Conservation (phyloP, 2,329 filamentous ascomycete genomes). For the Penicillium oxalicum region DNA sequence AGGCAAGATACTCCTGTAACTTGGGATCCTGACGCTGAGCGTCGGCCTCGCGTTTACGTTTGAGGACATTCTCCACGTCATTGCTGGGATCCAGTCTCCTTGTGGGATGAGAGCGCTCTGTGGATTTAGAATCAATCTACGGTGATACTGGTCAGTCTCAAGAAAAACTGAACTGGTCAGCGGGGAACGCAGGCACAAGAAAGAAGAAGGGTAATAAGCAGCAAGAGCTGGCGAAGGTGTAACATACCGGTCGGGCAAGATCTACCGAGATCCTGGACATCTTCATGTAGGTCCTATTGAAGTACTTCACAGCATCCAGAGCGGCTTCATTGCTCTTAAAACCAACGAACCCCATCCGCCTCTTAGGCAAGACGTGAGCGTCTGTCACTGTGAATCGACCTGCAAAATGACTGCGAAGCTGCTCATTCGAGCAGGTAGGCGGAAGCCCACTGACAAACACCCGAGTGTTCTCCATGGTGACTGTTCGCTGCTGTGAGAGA, state of each 20-base stretch:
- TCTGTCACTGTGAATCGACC: constrained; percentile 75
- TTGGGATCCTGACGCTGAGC: constrained; percentile 67
- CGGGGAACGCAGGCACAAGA: constrained; percentile 27
- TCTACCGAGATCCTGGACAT: constrained; percentile 93
- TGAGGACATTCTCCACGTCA: constrained; percentile 28
- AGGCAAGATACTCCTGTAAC: constrained; percentile 75
- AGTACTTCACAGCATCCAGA: constrained; percentile 79
- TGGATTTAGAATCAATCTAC: constrained; percentile 38
- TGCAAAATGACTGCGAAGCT: constrained; percentile 85
- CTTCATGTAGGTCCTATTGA: constrained; percentile 89
- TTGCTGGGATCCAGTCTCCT: constrained; percentile 18
- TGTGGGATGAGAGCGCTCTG: constrained; percentile 20
- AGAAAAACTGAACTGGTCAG: constrained; percentile 37
- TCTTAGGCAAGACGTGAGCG: constrained; percentile 80
- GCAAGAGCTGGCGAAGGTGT: constrained; percentile 1
- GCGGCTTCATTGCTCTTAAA: constrained; percentile 81
- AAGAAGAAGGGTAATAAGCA: constrained; percentile 9
- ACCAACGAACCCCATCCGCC: constrained; percentile 91
- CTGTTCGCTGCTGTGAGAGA: constrained; percentile 20
- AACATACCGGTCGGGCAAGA: constrained; percentile 70
- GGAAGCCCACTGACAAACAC: constrained; percentile 69
- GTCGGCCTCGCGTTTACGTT: constrained; percentile 45
- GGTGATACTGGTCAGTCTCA: constrained; percentile 35
- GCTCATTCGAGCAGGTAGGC: constrained; percentile 73
- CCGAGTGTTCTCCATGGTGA: constrained; percentile 68